Base-by-base conservation (phyloP, 495 filamentous ascomycete genomes). In the Hyaloscypha variabilis region DNA sequence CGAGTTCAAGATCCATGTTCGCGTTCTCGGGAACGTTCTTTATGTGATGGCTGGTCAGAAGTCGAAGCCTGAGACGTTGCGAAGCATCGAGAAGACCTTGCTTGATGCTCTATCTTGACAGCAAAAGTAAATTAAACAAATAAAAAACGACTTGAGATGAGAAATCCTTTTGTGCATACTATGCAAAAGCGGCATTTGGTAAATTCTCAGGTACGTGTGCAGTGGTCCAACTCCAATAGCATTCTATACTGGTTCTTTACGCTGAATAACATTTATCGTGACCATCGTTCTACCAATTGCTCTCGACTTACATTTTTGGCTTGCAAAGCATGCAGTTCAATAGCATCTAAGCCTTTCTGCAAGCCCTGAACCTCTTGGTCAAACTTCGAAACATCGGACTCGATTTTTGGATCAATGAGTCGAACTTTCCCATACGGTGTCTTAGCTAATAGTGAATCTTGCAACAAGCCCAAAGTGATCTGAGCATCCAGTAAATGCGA, bases 31-130 rank as follows among this genome's bases (percentile, higher is more conserved):
- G 0, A 91, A 92, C 76, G 87, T 92, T 21, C 74, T 92, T 3
- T 94, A 94, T 75, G 67, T 93, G 29, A 93, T 94, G 90, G 84
- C 88, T 6, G 86, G 87, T 67, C 81, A 88, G 71, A 90, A 81
- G 1, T 84, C 85, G 1, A 81, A 73, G 24, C 69, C 76, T 28
- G 78, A 82, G 58, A 81, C 81, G 3, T 56, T 90, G 17, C 67
- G 62, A n/a, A 74, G 71, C 58, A 76, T 90, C 54, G 82, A 88
- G 68, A 64, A 23, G 10, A 23, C 71, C 56, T 50, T 77, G 53
- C 26, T 61, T 31, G 64, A 66, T 8, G 52, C 28, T 4, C 49
- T 63, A 28, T 30, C 2, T 59, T 51, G 55, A 51, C 4, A 54
- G 39, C 4, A 1, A 1, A 4, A 46, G 39, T 4, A 17, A 19